A percentile compares a stretch with the other conserved stretches of the same genome.
Evolutionary conservation across 441 rosid species (phyloP).

Genomic region (Populus hybrid): DNA sequence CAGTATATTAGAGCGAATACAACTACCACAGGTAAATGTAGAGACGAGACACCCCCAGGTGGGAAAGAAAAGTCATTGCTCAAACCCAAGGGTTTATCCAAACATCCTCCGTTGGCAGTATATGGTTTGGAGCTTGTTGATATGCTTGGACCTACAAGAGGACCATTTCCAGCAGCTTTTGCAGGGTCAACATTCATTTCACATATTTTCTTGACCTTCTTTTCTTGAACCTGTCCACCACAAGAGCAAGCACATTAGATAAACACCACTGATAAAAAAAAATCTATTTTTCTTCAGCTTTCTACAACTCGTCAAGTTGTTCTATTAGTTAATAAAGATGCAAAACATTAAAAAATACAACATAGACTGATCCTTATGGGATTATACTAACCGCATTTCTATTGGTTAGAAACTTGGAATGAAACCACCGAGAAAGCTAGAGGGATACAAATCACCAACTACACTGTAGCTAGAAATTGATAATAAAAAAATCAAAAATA

Average conservation of each 20-base stretch:
- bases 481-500: too few relatives aligned
- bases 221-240: constrained; percentile 74
- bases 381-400: not conserved
- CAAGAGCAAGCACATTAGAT: constrained; percentile 11
- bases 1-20: constrained; percentile 30
- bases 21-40: constrained; percentile 81
- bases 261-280: not conserved
- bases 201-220: constrained; percentile 77
- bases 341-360: not conserved
- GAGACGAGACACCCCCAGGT: constrained; percentile 60
- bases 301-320: not conserved
- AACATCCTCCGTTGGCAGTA: constrained; percentile 52
- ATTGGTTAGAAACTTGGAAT: not conserved
- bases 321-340: not conserved
- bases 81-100: constrained; percentile 34
- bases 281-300: constrained; percentile 2
- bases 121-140: constrained; percentile 32
- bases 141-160: constrained; percentile 47
- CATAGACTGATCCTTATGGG: constrained; percentile 4
- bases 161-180: constrained; percentile 52
- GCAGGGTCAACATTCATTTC: constrained; percentile 63
- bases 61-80: constrained; percentile 54
- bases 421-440: not conserved
- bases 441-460: not conserved
- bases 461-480: not conserved